phyloP scores from a whole-genome alignment of 2,329 filamentous ascomycete genomes.

The Diaporthe amygdali region DNA sequence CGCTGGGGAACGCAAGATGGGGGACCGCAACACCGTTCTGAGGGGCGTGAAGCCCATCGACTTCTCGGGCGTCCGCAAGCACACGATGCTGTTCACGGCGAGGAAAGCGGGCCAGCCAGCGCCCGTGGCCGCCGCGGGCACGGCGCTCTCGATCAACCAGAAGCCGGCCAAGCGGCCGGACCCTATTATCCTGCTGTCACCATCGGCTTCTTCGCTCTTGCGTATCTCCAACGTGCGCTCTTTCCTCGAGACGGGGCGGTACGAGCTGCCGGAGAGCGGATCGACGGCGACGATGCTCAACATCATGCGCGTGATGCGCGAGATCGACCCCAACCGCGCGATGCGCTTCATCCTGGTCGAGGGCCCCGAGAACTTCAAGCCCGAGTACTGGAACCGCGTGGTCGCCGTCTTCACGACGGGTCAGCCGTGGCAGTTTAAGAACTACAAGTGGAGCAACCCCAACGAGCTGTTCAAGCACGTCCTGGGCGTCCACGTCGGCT shows the following conservation, averaged over 20 bases:
- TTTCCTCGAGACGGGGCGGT: slow-evolving; percentile 87
- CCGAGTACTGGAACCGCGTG: slow-evolving; percentile 95
- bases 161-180: slow-evolving; percentile 63
- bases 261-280: slow-evolving; percentile 76
- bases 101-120: slow-evolving; percentile 46
- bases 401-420: slow-evolving; percentile 98
- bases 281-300: slow-evolving; percentile 82
- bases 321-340: slow-evolving; percentile 71
- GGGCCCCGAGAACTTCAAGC: slow-evolving; percentile 91
- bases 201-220: slow-evolving; percentile 91
- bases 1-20: slow-evolving; percentile 87
- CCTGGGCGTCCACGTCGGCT: slow-evolving; percentile 87
- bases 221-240: slow-evolving; percentile 95
- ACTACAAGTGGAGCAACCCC: slow-evolving; percentile 93
- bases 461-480: slow-evolving; percentile 89
- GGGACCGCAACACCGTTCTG: slow-evolving; percentile 87
- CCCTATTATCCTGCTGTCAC: slow-evolving; percentile 96
- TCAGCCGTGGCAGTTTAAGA: slow-evolving; percentile 98
- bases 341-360: slow-evolving; percentile 97
- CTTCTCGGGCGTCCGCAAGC: slow-evolving; percentile 91
- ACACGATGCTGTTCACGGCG: slow-evolving; percentile 77
- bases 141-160: slow-evolving; percentile 59
- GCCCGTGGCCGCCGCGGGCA: slow-evolving; percentile 44
- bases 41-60: slow-evolving; percentile 90
- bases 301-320: slow-evolving; percentile 77